Conservation (phyloP, 2,329 filamentous ascomycete species). For the Stemphylium beticola region DNA sequence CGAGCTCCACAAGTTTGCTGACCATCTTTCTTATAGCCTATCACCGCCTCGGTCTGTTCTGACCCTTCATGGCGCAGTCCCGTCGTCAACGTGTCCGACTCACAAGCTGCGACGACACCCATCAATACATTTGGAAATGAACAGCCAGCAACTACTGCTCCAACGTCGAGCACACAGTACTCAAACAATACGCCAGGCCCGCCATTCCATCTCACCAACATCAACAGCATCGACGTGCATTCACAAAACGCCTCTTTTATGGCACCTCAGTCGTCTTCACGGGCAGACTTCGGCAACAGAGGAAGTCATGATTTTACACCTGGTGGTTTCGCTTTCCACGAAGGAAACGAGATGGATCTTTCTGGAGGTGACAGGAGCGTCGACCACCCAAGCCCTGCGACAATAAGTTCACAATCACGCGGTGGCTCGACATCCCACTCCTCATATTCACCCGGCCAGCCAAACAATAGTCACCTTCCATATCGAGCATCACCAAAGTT, state of each 20-base stretch:
- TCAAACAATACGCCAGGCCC: constrained; percentile 20
- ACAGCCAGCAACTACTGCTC: background rate
- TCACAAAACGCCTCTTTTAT: constrained; percentile 23
- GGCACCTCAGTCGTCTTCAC: constrained; percentile 5
- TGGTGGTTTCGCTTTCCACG: constrained; percentile 22
- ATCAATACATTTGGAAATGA: constrained; percentile 38
- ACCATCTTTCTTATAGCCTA: constrained; percentile 18
- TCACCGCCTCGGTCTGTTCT: constrained; percentile 28
- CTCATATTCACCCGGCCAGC: constrained; percentile 43
- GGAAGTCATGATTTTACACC: constrained; percentile 9
- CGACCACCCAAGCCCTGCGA: constrained; percentile 44
- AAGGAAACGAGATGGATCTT: constrained; percentile 46
- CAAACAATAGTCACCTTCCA: constrained; percentile 31
- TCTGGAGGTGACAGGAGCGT: constrained; percentile 32
- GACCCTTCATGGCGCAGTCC: constrained; percentile 41
- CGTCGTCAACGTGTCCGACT: constrained; percentile 45
- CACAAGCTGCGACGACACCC: constrained; percentile 31
- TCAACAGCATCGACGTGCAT: constrained; percentile 32
- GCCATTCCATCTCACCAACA: constrained; percentile 32
- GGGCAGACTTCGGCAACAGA: constrained; percentile 2
- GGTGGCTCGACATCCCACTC: constrained; percentile 45
- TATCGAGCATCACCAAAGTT: constrained; percentile 39
- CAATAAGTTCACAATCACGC: constrained; percentile 40
- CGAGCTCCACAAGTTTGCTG: constrained; percentile 13
- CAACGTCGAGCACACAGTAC: constrained; percentile 16